phyloP scores from a whole-genome alignment of 2,329 filamentous ascomycete genomes.

The Didymella glomerata region DNA sequence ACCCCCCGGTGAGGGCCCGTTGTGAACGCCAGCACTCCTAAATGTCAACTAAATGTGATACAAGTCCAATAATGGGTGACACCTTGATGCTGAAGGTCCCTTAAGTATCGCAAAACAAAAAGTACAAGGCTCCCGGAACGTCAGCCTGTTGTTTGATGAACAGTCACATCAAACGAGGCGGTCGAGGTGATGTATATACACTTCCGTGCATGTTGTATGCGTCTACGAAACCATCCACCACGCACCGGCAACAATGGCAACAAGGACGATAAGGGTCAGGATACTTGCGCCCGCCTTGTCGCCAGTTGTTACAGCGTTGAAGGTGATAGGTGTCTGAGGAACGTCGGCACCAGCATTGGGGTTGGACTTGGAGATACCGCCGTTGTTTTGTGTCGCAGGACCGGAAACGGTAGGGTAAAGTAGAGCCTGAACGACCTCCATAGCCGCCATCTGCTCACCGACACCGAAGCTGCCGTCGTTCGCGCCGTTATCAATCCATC shows the following conservation, averaged over 20 bases:
- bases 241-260: conserved; percentile 63
- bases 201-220: not conserved
- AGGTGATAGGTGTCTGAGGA: conserved; percentile 40
- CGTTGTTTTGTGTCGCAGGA: conserved; percentile 59
- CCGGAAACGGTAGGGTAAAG: conserved; percentile 44
- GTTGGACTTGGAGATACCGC: conserved; percentile 61
- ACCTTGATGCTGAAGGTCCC: conserved; percentile 1
- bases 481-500: conserved; percentile 52
- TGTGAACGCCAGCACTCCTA: conserved; percentile 19
- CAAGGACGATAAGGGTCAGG: conserved; percentile 66
- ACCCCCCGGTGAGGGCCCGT: conserved; percentile 1
- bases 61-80: conserved; percentile 6
- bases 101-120: conserved; percentile 11
- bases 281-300: conserved; percentile 76
- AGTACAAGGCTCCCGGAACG: not conserved
- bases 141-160: not conserved
- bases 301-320: conserved; percentile 60
- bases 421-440: conserved; percentile 63
- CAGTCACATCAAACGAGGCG: not conserved
- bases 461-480: conserved; percentile 63
- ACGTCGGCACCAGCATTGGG: conserved; percentile 50
- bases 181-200: conserved; percentile 3
- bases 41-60: conserved; percentile 17
- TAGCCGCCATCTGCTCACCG: conserved; percentile 67
- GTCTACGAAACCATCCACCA: conserved; percentile 61